Conservation (phyloP, 1,284 basidiomycete genomes). For the Mycena citricolor region DNA sequence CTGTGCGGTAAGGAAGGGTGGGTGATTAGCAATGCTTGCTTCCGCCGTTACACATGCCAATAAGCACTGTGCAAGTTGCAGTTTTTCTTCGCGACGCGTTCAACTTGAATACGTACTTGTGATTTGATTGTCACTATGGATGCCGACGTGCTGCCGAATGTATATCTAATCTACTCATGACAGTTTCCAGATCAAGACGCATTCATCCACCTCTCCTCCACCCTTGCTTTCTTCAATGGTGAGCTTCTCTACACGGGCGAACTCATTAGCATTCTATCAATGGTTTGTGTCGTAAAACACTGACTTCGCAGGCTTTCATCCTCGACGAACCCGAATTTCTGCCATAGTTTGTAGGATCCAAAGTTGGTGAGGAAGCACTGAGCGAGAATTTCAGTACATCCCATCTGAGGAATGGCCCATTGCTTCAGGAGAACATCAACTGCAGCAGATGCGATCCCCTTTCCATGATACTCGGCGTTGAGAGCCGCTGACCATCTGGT, state of each 20-base stretch:
- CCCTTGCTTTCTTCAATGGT: slow-evolving; percentile 9
- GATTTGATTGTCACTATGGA: too few relatives aligned
- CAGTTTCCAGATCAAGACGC: slow-evolving; percentile 2
- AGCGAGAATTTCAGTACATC: slow-evolving; percentile 22
- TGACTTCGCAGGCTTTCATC: background rate
- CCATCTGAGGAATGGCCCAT: slow-evolving; percentile 20
- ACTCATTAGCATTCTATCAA: background rate
- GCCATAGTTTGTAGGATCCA: slow-evolving; percentile 17
- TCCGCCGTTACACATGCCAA: too few relatives aligned
- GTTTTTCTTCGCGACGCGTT: too few relatives aligned
- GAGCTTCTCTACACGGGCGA: background rate
- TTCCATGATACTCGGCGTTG: slow-evolving; percentile 13
- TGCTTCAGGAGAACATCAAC: slow-evolving; percentile 10
- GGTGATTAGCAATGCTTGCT: too few relatives aligned
- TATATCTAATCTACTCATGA: background rate
- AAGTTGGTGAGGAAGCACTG: slow-evolving; percentile 11
- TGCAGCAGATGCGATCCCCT: slow-evolving; percentile 20
- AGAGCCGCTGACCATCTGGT: slow-evolving; percentile 10
- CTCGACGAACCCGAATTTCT: slow-evolving; percentile 22
- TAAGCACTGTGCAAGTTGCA: too few relatives aligned
- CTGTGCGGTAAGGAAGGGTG: too few relatives aligned
- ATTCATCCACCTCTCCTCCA: slow-evolving; percentile 2
- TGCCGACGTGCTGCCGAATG: too few relatives aligned
- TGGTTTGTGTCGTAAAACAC: background rate
- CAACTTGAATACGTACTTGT: too few relatives aligned